Base-by-base conservation (phyloP, 805 yeast genomes). In the Lachancea lanzarotensis region DNA sequence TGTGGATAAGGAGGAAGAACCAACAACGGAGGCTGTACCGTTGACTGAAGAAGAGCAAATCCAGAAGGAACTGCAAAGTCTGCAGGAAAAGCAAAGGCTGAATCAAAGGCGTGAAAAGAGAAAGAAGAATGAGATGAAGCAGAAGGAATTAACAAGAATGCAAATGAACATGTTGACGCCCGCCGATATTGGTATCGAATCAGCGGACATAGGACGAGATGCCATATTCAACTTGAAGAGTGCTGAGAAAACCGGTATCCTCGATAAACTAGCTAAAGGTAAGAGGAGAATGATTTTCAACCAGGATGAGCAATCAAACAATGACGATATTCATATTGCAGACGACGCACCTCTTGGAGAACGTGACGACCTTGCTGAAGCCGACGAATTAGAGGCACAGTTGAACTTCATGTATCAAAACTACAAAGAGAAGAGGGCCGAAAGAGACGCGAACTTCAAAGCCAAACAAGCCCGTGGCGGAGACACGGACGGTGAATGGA, bases 111-210 rank as follows among this genome's bases (percentile, higher is more conserved):
- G 97, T 59, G 95, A 84, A 54, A 86, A 82, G 65, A 82, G 96
- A 64, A 80, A 74, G 55, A 76, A 77, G 44, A 89, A 93, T 62
- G 96, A 90, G 66, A 52, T 66, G 50, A 88, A 87, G 59, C 96
- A 88, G 63, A 86, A 84, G 65, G 97, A 91, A 61, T 78, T 91
- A 39, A 73, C 76, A 40, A 79, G 98, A 70, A 82, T 88, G 85
- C 97, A 93, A 69, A 82, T 93, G 91, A 87, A 86, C 65, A 90
- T 93, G 96, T 71, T 85, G 47, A 86, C 96, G 5, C 96, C 95
- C 59, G 78, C 76, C 70, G 95, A 89, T 59, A 81, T 93, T 51
- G 97, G 98, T 75, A 73, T 87, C 44, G 98, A 93, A 62, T 96
- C 96, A 15, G 91, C 87, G 15, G 76, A 76, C 43, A 72, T 79